Conservation (phyloP, 2,329 filamentous ascomycete genomes). For the Neonectria hederae region DNA sequence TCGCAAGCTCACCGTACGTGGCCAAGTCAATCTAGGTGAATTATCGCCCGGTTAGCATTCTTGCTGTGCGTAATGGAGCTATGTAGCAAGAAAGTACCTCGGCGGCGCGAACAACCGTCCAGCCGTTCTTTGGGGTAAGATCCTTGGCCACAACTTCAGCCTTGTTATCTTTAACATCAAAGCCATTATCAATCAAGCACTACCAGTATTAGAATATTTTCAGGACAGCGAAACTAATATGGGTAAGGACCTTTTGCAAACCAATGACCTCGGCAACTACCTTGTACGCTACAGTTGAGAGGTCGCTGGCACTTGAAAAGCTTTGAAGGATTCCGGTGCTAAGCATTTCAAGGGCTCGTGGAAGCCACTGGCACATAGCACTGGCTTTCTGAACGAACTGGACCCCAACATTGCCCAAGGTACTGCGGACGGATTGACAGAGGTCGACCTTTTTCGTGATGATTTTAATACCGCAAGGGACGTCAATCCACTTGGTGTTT, state of each 20-base stretch:
- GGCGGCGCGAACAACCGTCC: neutral
- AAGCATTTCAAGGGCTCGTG: neutral
- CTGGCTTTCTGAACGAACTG: slow-evolving; percentile 1
- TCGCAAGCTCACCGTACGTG: slow-evolving; percentile 6
- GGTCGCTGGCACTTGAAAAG: neutral
- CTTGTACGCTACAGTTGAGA: neutral
- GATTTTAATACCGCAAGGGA: slow-evolving; percentile 8
- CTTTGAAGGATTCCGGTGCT: neutral
- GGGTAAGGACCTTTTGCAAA: slow-evolving; percentile 9
- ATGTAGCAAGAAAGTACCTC: slow-evolving; percentile 11
- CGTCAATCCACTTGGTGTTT: neutral
- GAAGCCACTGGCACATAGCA: slow-evolving; percentile 8
- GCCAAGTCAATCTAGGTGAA: slow-evolving; percentile 6
- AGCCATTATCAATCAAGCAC: slow-evolving; percentile 3
- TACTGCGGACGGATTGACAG: slow-evolving; percentile 12
- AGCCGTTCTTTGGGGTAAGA: slow-evolving; percentile 10
- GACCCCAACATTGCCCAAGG: neutral
- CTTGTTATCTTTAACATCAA: slow-evolving; percentile 7
- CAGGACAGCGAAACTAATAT: neutral
- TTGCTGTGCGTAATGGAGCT: too few species aligned
- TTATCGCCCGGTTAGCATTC: too few species aligned
- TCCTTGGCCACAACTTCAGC: slow-evolving; percentile 3
- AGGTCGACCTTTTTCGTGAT: neutral
- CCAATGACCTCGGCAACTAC: slow-evolving; percentile 8
- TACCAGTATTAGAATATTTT: neutral